Conservation (phyloP, 371 early-diverging fungal species). For the Coemansia sp. region DNA sequence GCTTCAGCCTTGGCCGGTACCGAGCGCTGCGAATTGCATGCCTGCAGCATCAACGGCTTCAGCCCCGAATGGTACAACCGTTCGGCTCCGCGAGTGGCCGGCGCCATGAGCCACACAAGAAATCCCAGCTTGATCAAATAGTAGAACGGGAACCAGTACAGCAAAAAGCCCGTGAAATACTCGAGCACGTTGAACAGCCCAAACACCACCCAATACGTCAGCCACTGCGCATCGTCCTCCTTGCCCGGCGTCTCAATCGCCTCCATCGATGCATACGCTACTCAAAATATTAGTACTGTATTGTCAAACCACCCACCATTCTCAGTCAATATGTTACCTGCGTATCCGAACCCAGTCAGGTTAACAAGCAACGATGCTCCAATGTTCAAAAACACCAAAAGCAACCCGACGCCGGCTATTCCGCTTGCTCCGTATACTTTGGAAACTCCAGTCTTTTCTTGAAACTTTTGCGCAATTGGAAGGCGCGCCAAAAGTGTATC, state of each 20-base stretch:
- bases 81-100: constrained; percentile 62
- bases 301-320: no score
- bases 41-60: constrained; percentile 24
- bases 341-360: constrained; percentile 85
- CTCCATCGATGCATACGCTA: constrained; percentile 86
- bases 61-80: constrained; percentile 31
- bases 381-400: constrained; percentile 87
- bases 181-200: constrained; percentile 80
- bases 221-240: constrained; percentile 89
- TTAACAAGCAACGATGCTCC: constrained; percentile 80
- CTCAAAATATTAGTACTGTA: background rate
- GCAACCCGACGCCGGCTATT: constrained; percentile 56
- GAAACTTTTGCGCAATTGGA: constrained; percentile 62
- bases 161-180: constrained; percentile 79
- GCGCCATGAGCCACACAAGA: constrained; percentile 81
- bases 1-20: constrained; percentile 1
- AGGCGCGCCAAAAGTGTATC: constrained; percentile 76
- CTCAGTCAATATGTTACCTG: constrained; percentile 39
- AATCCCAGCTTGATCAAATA: constrained; percentile 86
- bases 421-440: constrained; percentile 80
- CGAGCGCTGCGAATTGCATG: constrained; percentile 2
- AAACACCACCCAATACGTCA: constrained; percentile 78
- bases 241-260: constrained; percentile 80
- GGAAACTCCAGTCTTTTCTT: constrained; percentile 73
- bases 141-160: constrained; percentile 94